phyloP scores from a whole-genome alignment of 495 filamentous ascomycete genomes.

The Letharia columbiana region DNA sequence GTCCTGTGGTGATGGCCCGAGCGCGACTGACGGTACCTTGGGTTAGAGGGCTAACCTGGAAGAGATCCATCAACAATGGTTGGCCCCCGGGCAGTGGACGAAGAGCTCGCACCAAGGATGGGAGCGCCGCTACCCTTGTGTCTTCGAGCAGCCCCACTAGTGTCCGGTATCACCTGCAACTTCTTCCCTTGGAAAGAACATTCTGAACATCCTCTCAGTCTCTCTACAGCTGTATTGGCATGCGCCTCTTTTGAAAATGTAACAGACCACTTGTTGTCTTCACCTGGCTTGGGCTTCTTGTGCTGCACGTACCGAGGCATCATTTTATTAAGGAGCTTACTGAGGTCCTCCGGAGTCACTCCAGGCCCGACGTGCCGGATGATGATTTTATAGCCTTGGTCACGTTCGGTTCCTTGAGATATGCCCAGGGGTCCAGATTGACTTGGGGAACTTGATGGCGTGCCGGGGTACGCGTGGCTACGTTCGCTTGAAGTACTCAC shows the following conservation, averaged over 20 bases:
- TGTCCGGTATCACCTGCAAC: no score
- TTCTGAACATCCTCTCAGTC: background rate
- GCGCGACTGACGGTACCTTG: background rate
- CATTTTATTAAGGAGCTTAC: background rate
- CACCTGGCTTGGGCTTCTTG: background rate
- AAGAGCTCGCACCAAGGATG: background rate
- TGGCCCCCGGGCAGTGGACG: background rate
- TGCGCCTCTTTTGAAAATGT: background rate
- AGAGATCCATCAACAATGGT: background rate
- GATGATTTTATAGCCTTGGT: background rate
- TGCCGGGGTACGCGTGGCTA: background rate
- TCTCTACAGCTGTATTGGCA: background rate
- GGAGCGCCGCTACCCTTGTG: background rate
- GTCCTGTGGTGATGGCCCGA: background rate
- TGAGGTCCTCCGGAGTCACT: background rate
- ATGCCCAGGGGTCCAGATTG: background rate
- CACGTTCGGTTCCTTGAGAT: background rate
- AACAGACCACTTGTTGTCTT: background rate
- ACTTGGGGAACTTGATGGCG: background rate
- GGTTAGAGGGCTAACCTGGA: background rate
- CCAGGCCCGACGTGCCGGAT: background rate
- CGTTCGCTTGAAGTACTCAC: no score
- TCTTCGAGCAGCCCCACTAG: background rate
- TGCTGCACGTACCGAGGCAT: slow-evolving; percentile 7
- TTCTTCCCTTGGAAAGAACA: no score